Conservation (phyloP, 2,329 filamentous ascomycete genomes). For the Metarhizium anisopliae region DNA sequence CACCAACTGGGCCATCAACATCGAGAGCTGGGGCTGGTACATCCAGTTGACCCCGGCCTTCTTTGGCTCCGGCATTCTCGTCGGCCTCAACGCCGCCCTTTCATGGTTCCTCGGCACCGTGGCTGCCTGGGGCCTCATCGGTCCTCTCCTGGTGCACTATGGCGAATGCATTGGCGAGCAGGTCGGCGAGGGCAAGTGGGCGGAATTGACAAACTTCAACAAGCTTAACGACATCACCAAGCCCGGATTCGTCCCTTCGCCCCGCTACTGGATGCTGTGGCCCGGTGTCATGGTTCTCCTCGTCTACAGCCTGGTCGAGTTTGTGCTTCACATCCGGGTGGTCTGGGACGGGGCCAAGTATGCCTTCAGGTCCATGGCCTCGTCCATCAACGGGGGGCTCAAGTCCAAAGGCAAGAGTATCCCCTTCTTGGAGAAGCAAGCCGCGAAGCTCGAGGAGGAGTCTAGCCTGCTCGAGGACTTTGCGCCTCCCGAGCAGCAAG, state of each 20-base stretch:
- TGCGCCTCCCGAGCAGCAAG: slow-evolving; percentile 33
- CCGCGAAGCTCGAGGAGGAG: slow-evolving; percentile 22
- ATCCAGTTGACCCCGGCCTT: slow-evolving; percentile 52
- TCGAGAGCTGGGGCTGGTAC: slow-evolving; percentile 55
- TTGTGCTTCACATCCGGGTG: slow-evolving; percentile 29
- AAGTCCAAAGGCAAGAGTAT: slow-evolving; percentile 22
- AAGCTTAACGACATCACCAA: slow-evolving; percentile 19
- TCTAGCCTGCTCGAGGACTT: slow-evolving; percentile 29
- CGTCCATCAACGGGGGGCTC: slow-evolving; percentile 20
- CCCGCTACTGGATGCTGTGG: slow-evolving; percentile 35
- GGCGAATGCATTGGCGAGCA: slow-evolving; percentile 40
- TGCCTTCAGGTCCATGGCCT: slow-evolving; percentile 20
- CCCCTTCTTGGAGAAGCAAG: slow-evolving; percentile 25
- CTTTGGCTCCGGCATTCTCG: slow-evolving; percentile 46
- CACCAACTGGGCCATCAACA: slow-evolving; percentile 37
- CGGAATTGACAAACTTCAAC: slow-evolving; percentile 19
- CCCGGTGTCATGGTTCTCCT: slow-evolving; percentile 35
- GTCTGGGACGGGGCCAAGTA: slow-evolving; percentile 26
- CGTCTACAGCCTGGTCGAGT: slow-evolving; percentile 30
- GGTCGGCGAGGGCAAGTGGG: slow-evolving; percentile 20
- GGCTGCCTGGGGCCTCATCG: slow-evolving; percentile 46
- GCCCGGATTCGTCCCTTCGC: slow-evolving; percentile 23
- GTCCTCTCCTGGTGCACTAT: slow-evolving; percentile 35
- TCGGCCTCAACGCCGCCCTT: slow-evolving; percentile 43
- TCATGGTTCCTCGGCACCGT: slow-evolving; percentile 49